phyloP scores from a whole-genome alignment of 73 alveolate species.

The Paraurostyla sp. region DNA sequence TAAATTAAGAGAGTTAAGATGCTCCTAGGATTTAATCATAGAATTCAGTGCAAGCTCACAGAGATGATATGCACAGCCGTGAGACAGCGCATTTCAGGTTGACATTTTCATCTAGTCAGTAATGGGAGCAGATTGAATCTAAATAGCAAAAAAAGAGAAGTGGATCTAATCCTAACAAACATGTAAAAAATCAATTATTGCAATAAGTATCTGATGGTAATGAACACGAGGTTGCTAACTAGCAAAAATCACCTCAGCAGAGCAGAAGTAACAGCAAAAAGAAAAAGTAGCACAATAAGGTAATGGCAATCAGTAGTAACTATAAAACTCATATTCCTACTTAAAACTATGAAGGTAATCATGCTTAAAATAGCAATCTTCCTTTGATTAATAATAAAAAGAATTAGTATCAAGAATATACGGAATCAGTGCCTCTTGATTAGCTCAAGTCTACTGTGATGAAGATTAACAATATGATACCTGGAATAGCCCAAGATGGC shows the following conservation, averaged over 20 bases:
- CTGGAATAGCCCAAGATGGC: neutral
- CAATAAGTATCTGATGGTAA: too few species aligned
- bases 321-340: too few species aligned
- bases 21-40: too few species aligned
- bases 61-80: slow-evolving; percentile 1
- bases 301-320: too few species aligned
- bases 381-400: neutral
- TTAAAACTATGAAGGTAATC: too few species aligned
- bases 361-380: neutral
- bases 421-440: neutral
- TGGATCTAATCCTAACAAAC: slow-evolving; percentile 49
- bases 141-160: neutral
- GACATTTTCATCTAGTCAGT: slow-evolving; percentile 5
- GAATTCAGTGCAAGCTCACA: too few species aligned
- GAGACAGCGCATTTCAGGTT: slow-evolving; percentile 50
- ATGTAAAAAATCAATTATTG: neutral
- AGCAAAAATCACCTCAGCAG: neutral
- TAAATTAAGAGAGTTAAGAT: too few species aligned
- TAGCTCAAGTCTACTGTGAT: neutral
- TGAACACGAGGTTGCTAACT: too few species aligned
- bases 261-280: neutral
- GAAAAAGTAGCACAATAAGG: neutral
- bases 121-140: slow-evolving; percentile 19
- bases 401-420: too few species aligned
- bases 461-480: slow-evolving; percentile 21